Evolutionary conservation across 2,329 filamentous ascomycete species (phyloP).

Genomic region (Bipolaris bicolor): DNA sequence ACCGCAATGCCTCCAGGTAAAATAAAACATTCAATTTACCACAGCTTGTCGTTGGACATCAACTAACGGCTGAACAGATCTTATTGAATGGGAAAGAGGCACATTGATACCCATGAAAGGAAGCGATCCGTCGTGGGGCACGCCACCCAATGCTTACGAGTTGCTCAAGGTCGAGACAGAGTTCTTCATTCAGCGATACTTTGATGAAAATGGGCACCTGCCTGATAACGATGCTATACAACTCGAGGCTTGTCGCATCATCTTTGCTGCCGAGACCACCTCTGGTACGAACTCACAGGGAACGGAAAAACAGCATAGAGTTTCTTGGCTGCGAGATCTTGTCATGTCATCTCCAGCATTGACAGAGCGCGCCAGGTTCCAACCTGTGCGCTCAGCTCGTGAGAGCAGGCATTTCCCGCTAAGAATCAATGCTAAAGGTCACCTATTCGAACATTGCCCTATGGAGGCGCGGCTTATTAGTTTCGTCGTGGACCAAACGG

Average conservation of each 20-base stretch:
- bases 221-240: slow-evolving; percentile 32
- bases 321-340: slow-evolving; percentile 34
- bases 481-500: slow-evolving; percentile 20
- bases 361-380: slow-evolving; percentile 26
- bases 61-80: slow-evolving; percentile 17
- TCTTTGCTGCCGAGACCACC: slow-evolving; percentile 32
- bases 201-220: slow-evolving; percentile 27
- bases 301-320: slow-evolving; percentile 2
- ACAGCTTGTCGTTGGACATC: not conserved
- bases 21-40: not conserved
- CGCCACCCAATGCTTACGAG: slow-evolving; percentile 35
- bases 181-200: slow-evolving; percentile 29
- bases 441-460: slow-evolving; percentile 33
- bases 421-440: slow-evolving; percentile 23
- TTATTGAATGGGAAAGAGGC: slow-evolving; percentile 29
- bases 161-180: slow-evolving; percentile 35
- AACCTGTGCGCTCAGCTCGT: slow-evolving; percentile 24
- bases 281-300: slow-evolving; percentile 1
- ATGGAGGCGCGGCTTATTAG: slow-evolving; percentile 27
- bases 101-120: slow-evolving; percentile 30
- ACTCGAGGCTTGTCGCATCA: slow-evolving; percentile 36
- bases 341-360: slow-evolving; percentile 32
- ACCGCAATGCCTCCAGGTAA: slow-evolving; percentile 33
- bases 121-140: slow-evolving; percentile 28
- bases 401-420: slow-evolving; percentile 25